Percentiles rank a stretch among this genome's conserved stretches.
These are phyloP conservation scores for Physaria fendleri DNA, from an alignment of 345 rosid genomes.

Conservation along the genomic window DNA sequence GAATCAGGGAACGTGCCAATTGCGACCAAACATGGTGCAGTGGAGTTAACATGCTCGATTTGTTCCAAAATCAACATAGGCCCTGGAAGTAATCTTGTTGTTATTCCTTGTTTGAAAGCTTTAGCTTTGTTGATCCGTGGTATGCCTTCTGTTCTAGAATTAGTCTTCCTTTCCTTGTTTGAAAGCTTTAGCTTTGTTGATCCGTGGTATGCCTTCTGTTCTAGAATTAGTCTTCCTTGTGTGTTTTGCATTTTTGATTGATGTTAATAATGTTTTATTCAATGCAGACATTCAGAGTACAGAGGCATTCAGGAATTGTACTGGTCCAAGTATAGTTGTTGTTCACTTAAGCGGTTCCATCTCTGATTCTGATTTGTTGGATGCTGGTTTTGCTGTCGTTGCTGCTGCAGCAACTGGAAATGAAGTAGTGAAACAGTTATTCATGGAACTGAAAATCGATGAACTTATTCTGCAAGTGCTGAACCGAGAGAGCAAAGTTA, in stretches of 20 bases:
- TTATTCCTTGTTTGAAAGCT: conserved; percentile 52
- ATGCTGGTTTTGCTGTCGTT: conserved; percentile 58
- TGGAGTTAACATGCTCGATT: conserved; percentile 55
- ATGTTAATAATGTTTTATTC: not conserved
- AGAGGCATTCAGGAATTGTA: conserved; percentile 47
- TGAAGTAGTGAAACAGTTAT: conserved; percentile 71
- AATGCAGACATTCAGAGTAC: conserved; percentile 61
- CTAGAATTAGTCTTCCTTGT: not conserved
- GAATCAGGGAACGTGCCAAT: conserved; percentile 56
- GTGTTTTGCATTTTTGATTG: not conserved
- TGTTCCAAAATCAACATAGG: conserved; percentile 42
- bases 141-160: conserved; percentile 18
- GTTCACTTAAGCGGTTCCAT: conserved; percentile 39
- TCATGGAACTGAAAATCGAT: conserved; percentile 78
- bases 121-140: conserved; percentile 58
- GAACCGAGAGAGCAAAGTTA: conserved; percentile 33
- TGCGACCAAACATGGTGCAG: conserved; percentile 58
- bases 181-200: conserved; percentile 47
- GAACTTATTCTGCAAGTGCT: conserved; percentile 63
- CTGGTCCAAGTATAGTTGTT: conserved; percentile 56
- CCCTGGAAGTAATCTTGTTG: conserved; percentile 11
- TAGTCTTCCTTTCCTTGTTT: conserved; percentile 38
- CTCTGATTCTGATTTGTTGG: conserved; percentile 42
- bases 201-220: conserved; percentile 44
- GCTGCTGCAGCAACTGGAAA: conserved; percentile 77